A percentile compares a stretch with the other conserved stretches of the same genome.
Conservation (phyloP, 345 rosid genomes). For the Hirschfeldia incana region DNA sequence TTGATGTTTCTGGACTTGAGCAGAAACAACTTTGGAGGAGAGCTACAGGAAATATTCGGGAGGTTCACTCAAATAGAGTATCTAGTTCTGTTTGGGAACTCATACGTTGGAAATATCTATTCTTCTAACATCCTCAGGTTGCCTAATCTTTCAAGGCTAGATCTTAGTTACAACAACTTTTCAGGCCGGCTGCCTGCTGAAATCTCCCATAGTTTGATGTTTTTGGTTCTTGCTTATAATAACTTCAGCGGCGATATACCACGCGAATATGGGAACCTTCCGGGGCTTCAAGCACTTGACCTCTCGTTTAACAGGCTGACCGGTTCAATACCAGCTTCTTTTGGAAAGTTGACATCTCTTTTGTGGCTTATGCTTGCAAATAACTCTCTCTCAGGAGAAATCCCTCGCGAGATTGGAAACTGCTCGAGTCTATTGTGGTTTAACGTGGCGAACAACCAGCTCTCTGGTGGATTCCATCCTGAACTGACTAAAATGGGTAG, state of each 20-base stretch:
- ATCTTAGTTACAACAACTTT: conserved; percentile 80
- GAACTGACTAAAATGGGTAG: conserved; percentile 65
- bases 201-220: conserved; percentile 55
- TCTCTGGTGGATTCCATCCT: conserved; percentile 61
- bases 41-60: conserved; percentile 69
- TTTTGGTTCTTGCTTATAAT: conserved; percentile 64
- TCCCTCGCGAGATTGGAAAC: conserved; percentile 72
- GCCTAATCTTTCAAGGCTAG: conserved; percentile 55
- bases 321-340: conserved; percentile 63
- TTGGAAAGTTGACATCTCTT: conserved; percentile 71
- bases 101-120: conserved; percentile 54
- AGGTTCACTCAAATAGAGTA: conserved; percentile 49
- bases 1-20: conserved; percentile 70
- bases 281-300: conserved; percentile 71
- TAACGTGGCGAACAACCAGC: conserved; percentile 76
- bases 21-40: conserved; percentile 63
- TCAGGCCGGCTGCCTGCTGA: conserved; percentile 64
- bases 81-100: conserved; percentile 61
- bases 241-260: conserved; percentile 72
- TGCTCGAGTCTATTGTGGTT: conserved; percentile 89
- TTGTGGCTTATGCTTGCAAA: conserved; percentile 96
- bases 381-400: conserved; percentile 63
- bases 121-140: conserved; percentile 73
- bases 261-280: conserved; percentile 62
- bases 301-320: conserved; percentile 72